Evolutionary conservation across 768 basidiomycete species (phyloP), one percentile per base, ranked within the genome.

Genomic region (Pleurotus salmoneostramineus): DNA sequence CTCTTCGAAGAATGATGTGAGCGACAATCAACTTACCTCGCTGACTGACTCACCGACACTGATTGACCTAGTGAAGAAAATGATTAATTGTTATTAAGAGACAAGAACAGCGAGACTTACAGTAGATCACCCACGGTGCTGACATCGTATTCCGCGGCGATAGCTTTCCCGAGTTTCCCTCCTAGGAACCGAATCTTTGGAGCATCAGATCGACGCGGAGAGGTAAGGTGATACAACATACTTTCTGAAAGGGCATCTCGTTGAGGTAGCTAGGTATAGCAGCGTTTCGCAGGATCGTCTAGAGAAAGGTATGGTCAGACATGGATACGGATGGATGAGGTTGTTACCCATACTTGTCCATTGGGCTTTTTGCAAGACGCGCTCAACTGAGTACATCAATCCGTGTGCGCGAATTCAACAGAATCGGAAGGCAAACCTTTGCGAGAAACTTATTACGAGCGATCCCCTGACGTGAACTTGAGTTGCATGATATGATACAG

Each of bases 371-470:
- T 88, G 75, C 92, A 94, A 1, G 93, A 96, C 6, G 95, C 94
- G 37, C 85, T 83, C 14, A 99, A 81, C 91, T 95, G 58, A 56
- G 10, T 15, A 56, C 27, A 58, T 63, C 14, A 61, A 51, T 27
- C 54, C 37, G 17, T 55, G 36, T 17, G 15, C 21, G 3, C 21
- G 21, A 27, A 27, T 42, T n/a, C 35, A 43, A n/a, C 37, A 42
- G 37, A 32, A 34, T 48, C 15, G 17, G 31, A 14, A 15, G 17
- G 56, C 56, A 58, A 56, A 92, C 93, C 82, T 99, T 99, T 0
- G 97, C 91, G 27, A 98, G 78, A 64, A 95, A 95, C 69, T 98
- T 97, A 67, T 96, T 98, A 66, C 93, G 80, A 11, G 93, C 85
- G 57, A 98, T 87, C 1, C 95, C 95, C 93, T 95, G 35, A 3